These are phyloP conservation scores for Jatropha multifida DNA, from an alignment of 441 rosid genomes.

Conservation along the genomic window DNA sequence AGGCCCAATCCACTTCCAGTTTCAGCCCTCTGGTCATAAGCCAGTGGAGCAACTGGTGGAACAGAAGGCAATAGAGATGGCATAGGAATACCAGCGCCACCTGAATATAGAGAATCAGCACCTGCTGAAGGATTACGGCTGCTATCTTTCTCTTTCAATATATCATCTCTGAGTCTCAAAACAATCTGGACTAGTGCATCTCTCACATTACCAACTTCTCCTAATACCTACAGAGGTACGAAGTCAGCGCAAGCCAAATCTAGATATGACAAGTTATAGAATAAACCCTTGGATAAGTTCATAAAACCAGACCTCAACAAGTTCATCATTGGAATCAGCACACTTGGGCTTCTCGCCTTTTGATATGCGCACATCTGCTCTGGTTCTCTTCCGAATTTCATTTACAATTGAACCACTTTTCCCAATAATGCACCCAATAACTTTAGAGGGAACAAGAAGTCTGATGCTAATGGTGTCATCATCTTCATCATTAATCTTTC, in stretches of 20 bases:
- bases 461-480: conserved; percentile 57
- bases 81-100: conserved; percentile 48
- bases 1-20: conserved; percentile 56
- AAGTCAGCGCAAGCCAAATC: conserved; percentile 13
- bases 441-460: conserved; percentile 79
- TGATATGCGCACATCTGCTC: conserved; percentile 72
- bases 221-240: conserved; percentile 49
- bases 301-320: conserved; percentile 65
- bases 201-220: conserved; percentile 73
- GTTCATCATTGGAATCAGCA: conserved; percentile 78
- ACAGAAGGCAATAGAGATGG: conserved; percentile 69
- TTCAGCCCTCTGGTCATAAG: conserved; percentile 79
- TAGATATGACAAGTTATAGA: neutral
- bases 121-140: conserved; percentile 49
- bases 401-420: conserved; percentile 88
- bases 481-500: conserved; percentile 81
- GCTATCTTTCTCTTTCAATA: conserved; percentile 62
- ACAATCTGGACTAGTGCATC: conserved; percentile 93
- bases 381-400: conserved; percentile 84
- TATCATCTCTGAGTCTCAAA: conserved; percentile 90
- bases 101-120: conserved; percentile 57
- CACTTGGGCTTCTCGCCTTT: conserved; percentile 69
- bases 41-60: conserved; percentile 63
- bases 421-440: conserved; percentile 94
- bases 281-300: neutral